A percentile compares a stretch with the other conserved stretches of the same genome.
phyloP scores from a whole-genome alignment of 2,329 filamentous ascomycete species.

The Thielaviopsis ethacetica region DNA sequence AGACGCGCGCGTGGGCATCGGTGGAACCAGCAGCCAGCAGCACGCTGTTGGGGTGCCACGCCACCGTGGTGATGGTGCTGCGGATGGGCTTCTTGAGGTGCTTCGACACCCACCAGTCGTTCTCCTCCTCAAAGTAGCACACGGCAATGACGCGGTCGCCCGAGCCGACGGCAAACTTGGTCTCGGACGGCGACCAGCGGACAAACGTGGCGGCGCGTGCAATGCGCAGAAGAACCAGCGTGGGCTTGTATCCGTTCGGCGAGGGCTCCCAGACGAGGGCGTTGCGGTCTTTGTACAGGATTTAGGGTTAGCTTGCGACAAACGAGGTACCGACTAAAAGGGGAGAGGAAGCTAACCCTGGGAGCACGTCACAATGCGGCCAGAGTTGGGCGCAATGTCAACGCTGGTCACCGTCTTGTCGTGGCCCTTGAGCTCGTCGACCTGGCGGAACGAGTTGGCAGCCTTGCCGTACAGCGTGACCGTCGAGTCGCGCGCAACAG shows the following conservation, averaged over 20 bases:
- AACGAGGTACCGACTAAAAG: neutral
- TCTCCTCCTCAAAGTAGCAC: conserved; percentile 98
- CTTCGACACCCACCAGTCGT: conserved; percentile 99
- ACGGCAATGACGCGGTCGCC: conserved; percentile 89
- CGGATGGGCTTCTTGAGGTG: conserved; percentile 98
- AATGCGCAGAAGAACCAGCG: conserved; percentile 88
- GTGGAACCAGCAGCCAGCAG: conserved; percentile 90
- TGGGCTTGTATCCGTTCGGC: conserved; percentile 87
- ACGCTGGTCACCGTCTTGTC: conserved; percentile 95
- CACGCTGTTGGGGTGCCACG: conserved; percentile 96
- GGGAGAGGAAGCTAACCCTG: conserved; percentile 46
- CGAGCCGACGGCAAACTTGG: conserved; percentile 93
- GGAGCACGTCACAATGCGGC: conserved; percentile 92
- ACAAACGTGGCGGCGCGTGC: conserved; percentile 94
- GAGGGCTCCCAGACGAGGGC: conserved; percentile 96
- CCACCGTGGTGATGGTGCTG: conserved; percentile 85
- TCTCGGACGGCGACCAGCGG: conserved; percentile 91
- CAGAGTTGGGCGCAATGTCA: conserved; percentile 79
- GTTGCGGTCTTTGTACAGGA: conserved; percentile 58
- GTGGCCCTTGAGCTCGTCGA: conserved; percentile 88
- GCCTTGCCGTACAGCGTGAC: conserved; percentile 73
- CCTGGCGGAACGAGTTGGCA: conserved; percentile 61
- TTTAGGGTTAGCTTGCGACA: neutral
- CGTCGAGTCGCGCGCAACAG: conserved; percentile 76
- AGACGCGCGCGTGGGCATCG: conserved; percentile 86